Conservation (phyloP, 2,329 filamentous ascomycete genomes). For the Teratosphaeria pseudoeucalypti region DNA sequence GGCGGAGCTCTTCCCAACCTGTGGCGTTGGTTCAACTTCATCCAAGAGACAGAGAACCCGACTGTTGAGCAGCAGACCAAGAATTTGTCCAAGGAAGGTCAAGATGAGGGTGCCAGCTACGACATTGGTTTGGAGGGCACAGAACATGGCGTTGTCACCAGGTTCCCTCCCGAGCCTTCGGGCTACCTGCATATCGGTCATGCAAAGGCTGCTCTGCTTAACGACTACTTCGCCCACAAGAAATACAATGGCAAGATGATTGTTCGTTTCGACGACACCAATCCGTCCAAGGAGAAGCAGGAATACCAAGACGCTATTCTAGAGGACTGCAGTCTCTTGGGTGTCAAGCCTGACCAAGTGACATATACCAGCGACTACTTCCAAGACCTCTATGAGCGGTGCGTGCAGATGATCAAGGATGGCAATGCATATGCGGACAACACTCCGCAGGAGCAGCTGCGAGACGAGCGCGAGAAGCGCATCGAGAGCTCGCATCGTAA, state of each 20-base stretch:
- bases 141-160: constrained; percentile 79
- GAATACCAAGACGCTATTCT: constrained; percentile 92
- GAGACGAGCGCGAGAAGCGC: constrained; percentile 71
- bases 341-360: constrained; percentile 75
- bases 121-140: constrained; percentile 78
- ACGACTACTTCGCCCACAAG: constrained; percentile 93
- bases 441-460: constrained; percentile 81
- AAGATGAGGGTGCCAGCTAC: constrained; percentile 73
- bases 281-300: constrained; percentile 92
- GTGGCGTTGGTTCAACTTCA: constrained; percentile 74
- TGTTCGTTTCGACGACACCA: constrained; percentile 93
- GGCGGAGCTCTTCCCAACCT: constrained; percentile 68
- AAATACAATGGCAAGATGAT: constrained; percentile 85
- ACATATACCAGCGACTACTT: constrained; percentile 96
- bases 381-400: constrained; percentile 78
- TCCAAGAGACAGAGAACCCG: constrained; percentile 69
- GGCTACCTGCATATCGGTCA: constrained; percentile 94
- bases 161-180: constrained; percentile 91
- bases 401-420: constrained; percentile 71
- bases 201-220: constrained; percentile 84
- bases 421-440: constrained; percentile 92
- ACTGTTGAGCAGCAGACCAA: constrained; percentile 42
- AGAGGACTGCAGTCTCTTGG: constrained; percentile 82
- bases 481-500: constrained; percentile 74
- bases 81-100: constrained; percentile 41